These are phyloP conservation scores for Megacollybia platyphylla DNA, from an alignment of 1,284 basidiomycete genomes.

Conservation along the genomic window DNA sequence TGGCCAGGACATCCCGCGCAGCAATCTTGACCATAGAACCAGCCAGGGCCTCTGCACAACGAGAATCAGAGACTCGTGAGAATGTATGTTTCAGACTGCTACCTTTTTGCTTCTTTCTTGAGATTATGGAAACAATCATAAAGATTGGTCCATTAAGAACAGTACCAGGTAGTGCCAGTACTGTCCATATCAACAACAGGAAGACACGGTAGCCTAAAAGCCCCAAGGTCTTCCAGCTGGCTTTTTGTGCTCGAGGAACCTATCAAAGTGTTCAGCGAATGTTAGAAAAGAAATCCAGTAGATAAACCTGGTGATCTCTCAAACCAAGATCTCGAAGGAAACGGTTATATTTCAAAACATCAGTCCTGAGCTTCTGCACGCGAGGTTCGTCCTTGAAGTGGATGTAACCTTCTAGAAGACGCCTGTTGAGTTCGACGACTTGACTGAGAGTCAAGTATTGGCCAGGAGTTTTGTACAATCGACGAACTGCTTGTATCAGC, in stretches of 20 bases:
- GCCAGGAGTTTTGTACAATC: constrained; percentile 91
- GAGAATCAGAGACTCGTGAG: constrained; percentile 4
- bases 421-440: constrained; percentile 93
- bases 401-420: constrained; percentile 88
- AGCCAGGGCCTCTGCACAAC: constrained; percentile 77
- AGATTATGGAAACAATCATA: constrained; percentile 83
- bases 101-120: constrained; percentile 88
- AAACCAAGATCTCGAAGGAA: constrained; percentile 87
- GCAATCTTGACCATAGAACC: constrained; percentile 95
- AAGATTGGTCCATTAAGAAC: constrained; percentile 94
- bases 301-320: constrained; percentile 86
- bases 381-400: constrained; percentile 92
- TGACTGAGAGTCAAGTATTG: constrained; percentile 92
- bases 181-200: constrained; percentile 76
- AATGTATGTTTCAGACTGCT: constrained; percentile 5
- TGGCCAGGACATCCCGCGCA: constrained; percentile 90
- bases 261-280: constrained; percentile 14
- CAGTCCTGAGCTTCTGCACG: constrained; percentile 70
- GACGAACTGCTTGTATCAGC: constrained; percentile 92
- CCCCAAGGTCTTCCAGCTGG: constrained; percentile 80
- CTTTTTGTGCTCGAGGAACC: constrained; percentile 75
- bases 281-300: not conserved
- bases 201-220: constrained; percentile 79
- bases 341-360: constrained; percentile 93
- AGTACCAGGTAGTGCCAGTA: constrained; percentile 88